Percentiles rank a stretch among this genome's conserved stretches.
Evolutionary conservation across 371 early-diverging fungal genomes (phyloP).

Genomic region (Lichtheimia ornata): DNA sequence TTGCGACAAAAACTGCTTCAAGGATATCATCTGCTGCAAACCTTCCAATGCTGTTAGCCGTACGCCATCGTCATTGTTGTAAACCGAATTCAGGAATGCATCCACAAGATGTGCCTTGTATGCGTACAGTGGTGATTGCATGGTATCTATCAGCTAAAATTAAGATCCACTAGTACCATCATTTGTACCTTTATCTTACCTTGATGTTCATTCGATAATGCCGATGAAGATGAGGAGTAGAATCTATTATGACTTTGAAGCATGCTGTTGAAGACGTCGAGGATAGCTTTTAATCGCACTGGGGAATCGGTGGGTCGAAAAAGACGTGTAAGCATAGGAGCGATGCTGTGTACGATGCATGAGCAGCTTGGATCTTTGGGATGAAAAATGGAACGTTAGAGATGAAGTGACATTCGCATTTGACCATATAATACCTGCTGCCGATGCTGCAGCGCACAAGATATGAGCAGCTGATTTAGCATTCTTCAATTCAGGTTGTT

Average conservation of each 20-base stretch:
- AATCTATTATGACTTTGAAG: constrained; percentile 58
- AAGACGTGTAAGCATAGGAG: constrained; percentile 57
- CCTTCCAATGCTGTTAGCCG: constrained; percentile 69
- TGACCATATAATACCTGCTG: constrained; percentile 45
- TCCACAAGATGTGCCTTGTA: constrained; percentile 50
- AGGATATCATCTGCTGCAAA: constrained; percentile 60
- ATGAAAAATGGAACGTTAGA: background rate
- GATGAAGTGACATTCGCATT: background rate
- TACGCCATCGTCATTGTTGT: constrained; percentile 50
- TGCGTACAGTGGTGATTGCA: constrained; percentile 57
- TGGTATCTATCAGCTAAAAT: constrained; percentile 27
- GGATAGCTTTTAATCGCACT: constrained; percentile 58
- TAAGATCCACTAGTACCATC: too few relatives aligned
- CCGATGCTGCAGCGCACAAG: constrained; percentile 64
- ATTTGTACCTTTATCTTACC: too few relatives aligned
- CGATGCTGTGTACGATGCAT: constrained; percentile 49
- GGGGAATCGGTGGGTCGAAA: constrained; percentile 54
- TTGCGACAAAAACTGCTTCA: constrained; percentile 52
- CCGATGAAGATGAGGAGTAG: constrained; percentile 48
- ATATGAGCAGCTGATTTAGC: constrained; percentile 69
- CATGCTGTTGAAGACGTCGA: constrained; percentile 68
- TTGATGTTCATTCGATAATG: too few relatives aligned
- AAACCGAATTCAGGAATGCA: constrained; percentile 25
- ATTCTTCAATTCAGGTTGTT: constrained; percentile 75
- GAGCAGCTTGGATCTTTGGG: constrained; percentile 63